Percentiles rank a stretch among this genome's conserved stretches.
These are phyloP conservation scores for Nannizziopsis arthrosporioides DNA, from an alignment of 2,329 filamentous ascomycete species.

Conservation along the genomic window DNA sequence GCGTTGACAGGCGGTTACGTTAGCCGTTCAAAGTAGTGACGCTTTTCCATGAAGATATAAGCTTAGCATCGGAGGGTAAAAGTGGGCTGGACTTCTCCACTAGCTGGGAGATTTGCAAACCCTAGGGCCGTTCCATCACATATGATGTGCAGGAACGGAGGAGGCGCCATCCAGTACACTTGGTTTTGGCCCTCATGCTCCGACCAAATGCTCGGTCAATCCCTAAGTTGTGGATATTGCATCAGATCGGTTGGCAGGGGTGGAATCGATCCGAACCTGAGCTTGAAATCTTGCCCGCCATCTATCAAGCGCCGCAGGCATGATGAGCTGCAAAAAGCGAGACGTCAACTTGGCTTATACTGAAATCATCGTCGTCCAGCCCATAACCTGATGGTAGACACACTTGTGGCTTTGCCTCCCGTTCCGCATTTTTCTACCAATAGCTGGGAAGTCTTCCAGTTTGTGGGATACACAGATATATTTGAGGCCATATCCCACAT, in stretches of 20 bases:
- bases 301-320: slow-evolving; percentile 4
- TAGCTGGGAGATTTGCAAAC: slow-evolving; percentile 2
- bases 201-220: not conserved
- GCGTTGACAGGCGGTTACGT: not conserved
- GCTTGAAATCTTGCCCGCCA: slow-evolving; percentile 7
- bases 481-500: slow-evolving; percentile 11
- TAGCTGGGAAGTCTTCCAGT: slow-evolving; percentile 10
- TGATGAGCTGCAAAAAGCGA: slow-evolving; percentile 10
- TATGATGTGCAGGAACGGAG: slow-evolving; percentile 4
- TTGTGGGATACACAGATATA: slow-evolving; percentile 15
- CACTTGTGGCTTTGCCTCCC: slow-evolving; percentile 15
- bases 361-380: slow-evolving; percentile 10
- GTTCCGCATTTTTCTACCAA: slow-evolving; percentile 16
- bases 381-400: slow-evolving; percentile 15
- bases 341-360: slow-evolving; percentile 11
- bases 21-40: not conserved
- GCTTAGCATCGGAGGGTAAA: slow-evolving; percentile 1
- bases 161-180: not conserved
- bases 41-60: not conserved
- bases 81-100: slow-evolving; percentile 2
- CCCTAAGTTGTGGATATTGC: slow-evolving; percentile 4
- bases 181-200: not conserved
- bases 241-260: slow-evolving; percentile 6
- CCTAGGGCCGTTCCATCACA: not conserved
- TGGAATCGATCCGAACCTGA: slow-evolving; percentile 1